A percentile compares a stretch with the other conserved stretches of the same genome.
Conservation (phyloP, 805 yeast genomes). For the Candida parachauliodes region DNA sequence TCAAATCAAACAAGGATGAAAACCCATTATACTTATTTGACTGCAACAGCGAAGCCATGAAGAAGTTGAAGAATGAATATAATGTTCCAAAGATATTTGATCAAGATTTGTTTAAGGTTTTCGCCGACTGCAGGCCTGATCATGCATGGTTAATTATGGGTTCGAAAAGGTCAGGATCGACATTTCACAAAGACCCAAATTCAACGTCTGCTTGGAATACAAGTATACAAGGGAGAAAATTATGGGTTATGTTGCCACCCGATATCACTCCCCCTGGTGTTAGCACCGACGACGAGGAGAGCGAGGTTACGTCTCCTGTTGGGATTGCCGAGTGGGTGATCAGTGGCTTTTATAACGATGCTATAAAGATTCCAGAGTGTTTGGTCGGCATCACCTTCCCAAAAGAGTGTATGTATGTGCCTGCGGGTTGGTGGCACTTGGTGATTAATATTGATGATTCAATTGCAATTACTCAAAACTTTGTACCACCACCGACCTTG, state of each 20-base stretch:
- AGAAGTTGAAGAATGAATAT: slow-evolving; percentile 51
- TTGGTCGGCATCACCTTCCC: slow-evolving; percentile 71
- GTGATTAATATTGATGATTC: slow-evolving; percentile 81
- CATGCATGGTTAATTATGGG: slow-evolving; percentile 92
- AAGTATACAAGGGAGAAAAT: slow-evolving; percentile 65
- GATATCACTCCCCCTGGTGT: slow-evolving; percentile 80
- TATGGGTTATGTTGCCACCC: slow-evolving; percentile 91
- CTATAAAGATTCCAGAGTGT: slow-evolving; percentile 54
- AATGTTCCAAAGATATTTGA: slow-evolving; percentile 51
- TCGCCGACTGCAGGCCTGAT: slow-evolving; percentile 72
- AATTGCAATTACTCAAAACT: slow-evolving; percentile 88
- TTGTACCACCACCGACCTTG: slow-evolving; percentile 66
- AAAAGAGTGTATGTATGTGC: slow-evolving; percentile 85
- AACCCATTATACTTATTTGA: slow-evolving; percentile 85
- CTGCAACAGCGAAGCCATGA: slow-evolving; percentile 69
- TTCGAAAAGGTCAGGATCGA: slow-evolving; percentile 76
- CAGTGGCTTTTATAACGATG: slow-evolving; percentile 75
- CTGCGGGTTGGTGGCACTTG: slow-evolving; percentile 97
- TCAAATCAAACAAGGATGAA: slow-evolving; percentile 65
- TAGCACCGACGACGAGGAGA: slow-evolving; percentile 66
- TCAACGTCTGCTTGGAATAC: slow-evolving; percentile 91
- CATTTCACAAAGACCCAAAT: slow-evolving; percentile 92
- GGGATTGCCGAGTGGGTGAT: slow-evolving; percentile 91
- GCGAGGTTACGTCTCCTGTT: slow-evolving; percentile 89
- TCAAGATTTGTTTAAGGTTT: slow-evolving; percentile 59